Evolutionary conservation across 2,329 filamentous ascomycete species (phyloP).

Genomic region (Nakataea oryzae): DNA sequence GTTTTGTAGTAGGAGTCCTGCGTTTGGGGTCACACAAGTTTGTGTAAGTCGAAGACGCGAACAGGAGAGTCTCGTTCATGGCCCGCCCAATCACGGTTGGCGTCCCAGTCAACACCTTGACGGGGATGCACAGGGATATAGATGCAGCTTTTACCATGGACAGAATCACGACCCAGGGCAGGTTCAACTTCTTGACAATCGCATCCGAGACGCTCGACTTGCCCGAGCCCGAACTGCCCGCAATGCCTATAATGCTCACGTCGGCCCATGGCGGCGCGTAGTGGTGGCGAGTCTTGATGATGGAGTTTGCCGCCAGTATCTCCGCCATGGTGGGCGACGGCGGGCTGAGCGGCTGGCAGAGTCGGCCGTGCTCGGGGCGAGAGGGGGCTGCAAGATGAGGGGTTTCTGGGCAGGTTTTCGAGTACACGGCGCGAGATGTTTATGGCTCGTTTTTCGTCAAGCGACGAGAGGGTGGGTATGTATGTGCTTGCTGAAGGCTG

Average conservation of each 20-base stretch:
- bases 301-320: constrained; percentile 18
- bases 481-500: neutral
- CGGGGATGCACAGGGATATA: neutral
- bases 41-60: neutral
- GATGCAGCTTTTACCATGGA: constrained; percentile 65
- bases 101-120: too few species aligned
- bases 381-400: too few species aligned
- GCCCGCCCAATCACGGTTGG: neutral
- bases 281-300: constrained; percentile 51
- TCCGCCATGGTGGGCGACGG: neutral
- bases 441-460: too few species aligned
- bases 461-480: neutral
- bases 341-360: neutral
- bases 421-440: neutral
- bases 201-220: constrained; percentile 92
- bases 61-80: neutral
- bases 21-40: neutral
- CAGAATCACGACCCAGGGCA: constrained; percentile 96
- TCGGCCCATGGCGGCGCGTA: constrained; percentile 96
- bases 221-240: constrained; percentile 85
- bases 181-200: constrained; percentile 78
- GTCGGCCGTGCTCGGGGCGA: neutral
- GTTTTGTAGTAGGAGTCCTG: constrained; percentile 98
- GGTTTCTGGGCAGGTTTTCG: neutral
- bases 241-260: constrained; percentile 91